These are phyloP conservation scores for Pulveroboletus sp. DNA, from an alignment of 768 basidiomycete genomes.

Conservation along the genomic window DNA sequence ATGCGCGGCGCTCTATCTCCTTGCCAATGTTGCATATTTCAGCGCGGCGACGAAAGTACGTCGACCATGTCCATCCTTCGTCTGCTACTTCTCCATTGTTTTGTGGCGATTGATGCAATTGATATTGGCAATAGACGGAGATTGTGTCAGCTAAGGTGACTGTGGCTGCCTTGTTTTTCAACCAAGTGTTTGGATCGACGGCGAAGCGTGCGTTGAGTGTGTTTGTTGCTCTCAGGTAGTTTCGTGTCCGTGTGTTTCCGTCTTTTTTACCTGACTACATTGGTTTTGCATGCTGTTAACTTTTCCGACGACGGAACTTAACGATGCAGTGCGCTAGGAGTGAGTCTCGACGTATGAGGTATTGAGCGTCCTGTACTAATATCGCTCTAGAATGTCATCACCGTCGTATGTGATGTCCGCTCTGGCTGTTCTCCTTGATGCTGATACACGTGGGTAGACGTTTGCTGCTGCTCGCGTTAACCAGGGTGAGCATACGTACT, in stretches of 20 bases:
- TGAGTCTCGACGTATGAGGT: constrained; percentile 9
- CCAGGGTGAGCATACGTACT: constrained; percentile 34
- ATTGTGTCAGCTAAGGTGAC: constrained; percentile 47
- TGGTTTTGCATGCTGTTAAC: neutral
- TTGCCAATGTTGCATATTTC: constrained; percentile 58
- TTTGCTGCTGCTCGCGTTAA: constrained; percentile 50
- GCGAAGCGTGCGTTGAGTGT: constrained; percentile 54
- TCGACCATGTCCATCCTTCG: neutral
- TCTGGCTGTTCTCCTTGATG: neutral
- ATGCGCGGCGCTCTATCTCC: constrained; percentile 47
- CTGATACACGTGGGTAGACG: constrained; percentile 31
- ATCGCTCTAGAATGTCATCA: constrained; percentile 28
- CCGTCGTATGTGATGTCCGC: constrained; percentile 18
- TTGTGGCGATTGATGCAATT: neutral
- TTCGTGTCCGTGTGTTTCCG: neutral
- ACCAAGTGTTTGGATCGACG: constrained; percentile 49
- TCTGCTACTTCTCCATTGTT: neutral
- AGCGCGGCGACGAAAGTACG: constrained; percentile 30
- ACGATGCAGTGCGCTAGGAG: constrained; percentile 33
- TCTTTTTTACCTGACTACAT: neutral
- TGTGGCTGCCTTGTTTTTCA: constrained; percentile 58
- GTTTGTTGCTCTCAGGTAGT: constrained; percentile 54
- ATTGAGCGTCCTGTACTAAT: neutral
- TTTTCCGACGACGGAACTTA: neutral
- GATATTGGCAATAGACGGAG: constrained; percentile 29